Percentiles rank a stretch among this genome's conserved stretches.
phyloP scores from a whole-genome alignment of 768 basidiomycete genomes.

The Mycena venus region DNA sequence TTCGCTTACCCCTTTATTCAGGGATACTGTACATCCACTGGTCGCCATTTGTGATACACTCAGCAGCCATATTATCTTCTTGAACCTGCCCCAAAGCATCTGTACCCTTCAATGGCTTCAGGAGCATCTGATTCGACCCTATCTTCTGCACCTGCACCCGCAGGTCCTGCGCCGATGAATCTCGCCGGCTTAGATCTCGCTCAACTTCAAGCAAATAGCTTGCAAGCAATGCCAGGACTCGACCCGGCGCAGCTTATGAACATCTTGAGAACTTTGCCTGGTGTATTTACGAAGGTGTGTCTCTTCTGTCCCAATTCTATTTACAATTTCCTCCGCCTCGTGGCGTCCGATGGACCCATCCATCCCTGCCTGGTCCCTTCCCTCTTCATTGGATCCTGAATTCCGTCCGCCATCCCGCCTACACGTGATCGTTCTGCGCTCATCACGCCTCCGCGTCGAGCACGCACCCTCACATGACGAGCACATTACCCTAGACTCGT shows the following conservation, averaged over 20 bases:
- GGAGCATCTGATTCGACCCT: constrained; percentile 19
- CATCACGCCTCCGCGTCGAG: constrained; percentile 51
- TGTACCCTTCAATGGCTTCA: constrained; percentile 19
- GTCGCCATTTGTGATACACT: not conserved
- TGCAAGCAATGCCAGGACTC: constrained; percentile 43
- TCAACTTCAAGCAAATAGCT: constrained; percentile 33
- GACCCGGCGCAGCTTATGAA: constrained; percentile 71
- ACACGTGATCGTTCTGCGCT: constrained; percentile 38
- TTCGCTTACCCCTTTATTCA: constrained; percentile 15
- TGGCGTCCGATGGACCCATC: constrained; percentile 28
- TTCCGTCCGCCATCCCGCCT: constrained; percentile 49
- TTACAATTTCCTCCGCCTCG: constrained; percentile 1
- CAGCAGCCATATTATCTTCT: not conserved
- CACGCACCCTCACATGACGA: constrained; percentile 36
- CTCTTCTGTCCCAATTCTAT: constrained; percentile 25
- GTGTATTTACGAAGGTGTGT: constrained; percentile 70
- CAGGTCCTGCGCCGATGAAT: not conserved
- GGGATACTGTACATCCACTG: not conserved
- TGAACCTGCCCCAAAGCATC: not conserved
- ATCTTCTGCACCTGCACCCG: constrained; percentile 12
- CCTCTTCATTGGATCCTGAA: constrained; percentile 46
- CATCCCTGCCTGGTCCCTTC: constrained; percentile 71
- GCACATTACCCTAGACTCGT: too few species aligned
- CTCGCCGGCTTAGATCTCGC: constrained; percentile 21
- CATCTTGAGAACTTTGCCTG: constrained; percentile 68